Conservation (phyloP, 2,329 filamentous ascomycete species). For the Stachybotrys chlorohalonatus region DNA sequence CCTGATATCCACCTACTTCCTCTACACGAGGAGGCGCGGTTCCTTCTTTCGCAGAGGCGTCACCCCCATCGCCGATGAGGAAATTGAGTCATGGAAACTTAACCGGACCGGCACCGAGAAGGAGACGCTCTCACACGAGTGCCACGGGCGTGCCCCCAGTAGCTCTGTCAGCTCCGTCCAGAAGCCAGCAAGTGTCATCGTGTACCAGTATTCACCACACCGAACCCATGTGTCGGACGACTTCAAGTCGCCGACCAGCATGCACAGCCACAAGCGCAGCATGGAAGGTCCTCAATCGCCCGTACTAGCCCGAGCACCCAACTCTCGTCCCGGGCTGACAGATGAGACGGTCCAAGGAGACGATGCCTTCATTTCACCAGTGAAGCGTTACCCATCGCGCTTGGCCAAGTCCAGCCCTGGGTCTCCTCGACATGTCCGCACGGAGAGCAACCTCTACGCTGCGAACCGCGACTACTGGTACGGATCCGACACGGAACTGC, state of each 20-base stretch:
- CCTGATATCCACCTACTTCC: conserved; percentile 22
- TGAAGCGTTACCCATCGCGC: conserved; percentile 44
- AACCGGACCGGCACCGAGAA: conserved; percentile 20
- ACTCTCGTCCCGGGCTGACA: conserved; percentile 52
- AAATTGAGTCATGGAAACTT: conserved; percentile 55
- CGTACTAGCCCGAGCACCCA: conserved; percentile 50
- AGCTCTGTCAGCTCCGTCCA: conserved; percentile 24
- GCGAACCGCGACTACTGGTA: conserved; percentile 32
- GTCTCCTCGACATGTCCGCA: conserved; percentile 24
- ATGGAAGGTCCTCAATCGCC: conserved; percentile 38
- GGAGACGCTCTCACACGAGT: conserved; percentile 13
- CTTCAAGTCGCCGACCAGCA: conserved; percentile 9
- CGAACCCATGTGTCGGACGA: conserved; percentile 16
- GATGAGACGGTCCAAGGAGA: conserved; percentile 53
- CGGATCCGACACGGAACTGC: conserved; percentile 22
- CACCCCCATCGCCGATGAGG: conserved; percentile 55
- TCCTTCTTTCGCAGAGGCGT: conserved; percentile 44
- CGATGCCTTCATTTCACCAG: conserved; percentile 43
- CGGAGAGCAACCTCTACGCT: conserved; percentile 30
- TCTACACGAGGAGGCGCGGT: conserved; percentile 19
- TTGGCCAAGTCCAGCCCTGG: conserved; percentile 39
- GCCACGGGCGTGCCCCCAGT: conserved; percentile 6
- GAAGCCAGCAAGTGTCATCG: conserved; percentile 44
- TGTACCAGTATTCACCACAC: conserved; percentile 32
- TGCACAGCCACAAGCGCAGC: conserved; percentile 29